Percentiles rank a stretch among this genome's conserved stretches.
phyloP scores from a whole-genome alignment of 2,329 filamentous ascomycete species.

The Annulohypoxylon truncatum region DNA sequence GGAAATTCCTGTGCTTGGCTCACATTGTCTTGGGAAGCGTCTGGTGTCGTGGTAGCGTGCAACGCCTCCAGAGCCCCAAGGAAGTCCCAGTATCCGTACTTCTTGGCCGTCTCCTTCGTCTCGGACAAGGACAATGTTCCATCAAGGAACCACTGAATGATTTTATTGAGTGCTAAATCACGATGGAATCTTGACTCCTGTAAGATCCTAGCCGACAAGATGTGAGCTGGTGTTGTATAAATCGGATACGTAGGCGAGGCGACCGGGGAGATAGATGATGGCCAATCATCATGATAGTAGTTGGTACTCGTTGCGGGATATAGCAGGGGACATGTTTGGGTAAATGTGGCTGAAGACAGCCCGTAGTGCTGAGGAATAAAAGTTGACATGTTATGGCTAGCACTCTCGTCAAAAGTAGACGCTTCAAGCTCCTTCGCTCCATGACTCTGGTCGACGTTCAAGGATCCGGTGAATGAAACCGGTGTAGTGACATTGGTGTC shows the following conservation, averaged over 20 bases:
- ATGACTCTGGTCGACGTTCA: neutral
- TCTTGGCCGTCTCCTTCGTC: neutral
- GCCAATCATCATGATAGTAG: neutral
- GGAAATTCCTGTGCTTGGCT: neutral
- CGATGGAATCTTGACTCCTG: neutral
- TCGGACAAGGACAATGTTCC: neutral
- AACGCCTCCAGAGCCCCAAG: neutral
- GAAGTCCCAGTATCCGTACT: constrained; percentile 5
- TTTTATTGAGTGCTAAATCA: neutral
- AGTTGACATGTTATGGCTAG: no score
- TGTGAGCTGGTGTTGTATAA: neutral
- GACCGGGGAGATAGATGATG: neutral
- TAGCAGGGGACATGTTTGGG: neutral
- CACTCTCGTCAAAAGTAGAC: neutral
- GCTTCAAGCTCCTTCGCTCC: neutral
- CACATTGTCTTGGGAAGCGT: neutral
- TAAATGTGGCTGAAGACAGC: neutral
- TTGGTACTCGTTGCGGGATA: neutral
- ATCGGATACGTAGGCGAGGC: neutral
- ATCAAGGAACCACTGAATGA: neutral
- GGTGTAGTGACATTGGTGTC: neutral
- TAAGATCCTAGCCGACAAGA: neutral
- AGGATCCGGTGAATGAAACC: neutral
- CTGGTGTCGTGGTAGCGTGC: neutral
- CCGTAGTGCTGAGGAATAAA: neutral